Percentiles rank a stretch among this genome's conserved stretches.
Conservation (phyloP, 2,329 filamentous ascomycete genomes). For the Sclerotinia spermophila region DNA sequence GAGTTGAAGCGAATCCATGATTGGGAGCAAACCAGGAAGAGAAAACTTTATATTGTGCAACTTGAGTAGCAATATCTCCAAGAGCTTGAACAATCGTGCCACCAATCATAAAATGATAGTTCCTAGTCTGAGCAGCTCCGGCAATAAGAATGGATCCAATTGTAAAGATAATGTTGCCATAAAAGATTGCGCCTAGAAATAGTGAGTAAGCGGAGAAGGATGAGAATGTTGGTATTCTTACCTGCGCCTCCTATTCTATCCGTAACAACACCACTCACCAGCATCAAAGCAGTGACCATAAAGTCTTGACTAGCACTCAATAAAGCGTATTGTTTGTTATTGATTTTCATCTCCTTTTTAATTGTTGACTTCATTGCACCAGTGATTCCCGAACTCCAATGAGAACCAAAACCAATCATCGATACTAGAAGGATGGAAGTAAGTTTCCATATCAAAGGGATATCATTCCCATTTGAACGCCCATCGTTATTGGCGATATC, state of each 20-base stretch:
- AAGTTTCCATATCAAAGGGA: conserved; percentile 37
- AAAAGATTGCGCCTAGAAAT: conserved; percentile 46
- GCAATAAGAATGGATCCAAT: conserved; percentile 57
- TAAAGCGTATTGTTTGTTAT: conserved; percentile 56
- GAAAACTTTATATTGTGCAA: conserved; percentile 63
- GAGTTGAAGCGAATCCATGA: conserved; percentile 58
- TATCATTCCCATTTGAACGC: conserved; percentile 5
- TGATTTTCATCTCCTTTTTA: conserved; percentile 58
- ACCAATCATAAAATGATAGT: conserved; percentile 58
- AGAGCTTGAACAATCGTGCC: conserved; percentile 45
- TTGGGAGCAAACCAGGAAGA: conserved; percentile 61
- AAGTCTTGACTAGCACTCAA: conserved; percentile 60
- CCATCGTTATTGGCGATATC: neutral
- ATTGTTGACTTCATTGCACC: conserved; percentile 59
- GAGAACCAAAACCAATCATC: conserved; percentile 55
- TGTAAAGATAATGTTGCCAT: conserved; percentile 58
- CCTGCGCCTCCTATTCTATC: conserved; percentile 57
- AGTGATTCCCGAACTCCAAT: conserved; percentile 58
- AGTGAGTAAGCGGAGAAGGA: neutral
- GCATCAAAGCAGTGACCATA: conserved; percentile 54
- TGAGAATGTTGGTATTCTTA: conserved; percentile 28
- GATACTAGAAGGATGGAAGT: conserved; percentile 49
- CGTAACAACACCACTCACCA: conserved; percentile 53
- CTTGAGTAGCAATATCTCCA: conserved; percentile 61
- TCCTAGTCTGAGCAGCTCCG: conserved; percentile 52